Conservation (phyloP, 768 basidiomycete genomes). For the Lactarius indigo region DNA sequence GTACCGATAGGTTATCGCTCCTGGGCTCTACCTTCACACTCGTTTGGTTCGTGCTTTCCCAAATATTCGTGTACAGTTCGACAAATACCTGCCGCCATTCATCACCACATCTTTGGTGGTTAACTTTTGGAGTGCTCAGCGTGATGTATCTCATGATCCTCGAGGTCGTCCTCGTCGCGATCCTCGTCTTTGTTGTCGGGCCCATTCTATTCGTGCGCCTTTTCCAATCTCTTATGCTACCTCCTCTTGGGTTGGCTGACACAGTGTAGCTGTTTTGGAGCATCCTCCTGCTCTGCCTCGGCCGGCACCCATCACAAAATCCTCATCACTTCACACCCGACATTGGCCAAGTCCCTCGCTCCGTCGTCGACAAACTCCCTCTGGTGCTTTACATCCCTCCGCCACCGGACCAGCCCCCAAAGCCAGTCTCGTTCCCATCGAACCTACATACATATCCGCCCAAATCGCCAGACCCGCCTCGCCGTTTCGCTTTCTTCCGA, state of each 20-base stretch:
- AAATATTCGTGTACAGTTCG: constrained; percentile 76
- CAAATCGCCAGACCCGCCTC: constrained; percentile 39
- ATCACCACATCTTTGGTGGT: constrained; percentile 85
- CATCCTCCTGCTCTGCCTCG: constrained; percentile 71
- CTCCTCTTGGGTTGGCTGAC: neutral
- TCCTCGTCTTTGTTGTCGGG: constrained; percentile 74
- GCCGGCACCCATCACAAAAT: constrained; percentile 75
- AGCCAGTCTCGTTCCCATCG: constrained; percentile 21
- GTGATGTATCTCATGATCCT: constrained; percentile 72
- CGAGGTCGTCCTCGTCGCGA: constrained; percentile 69
- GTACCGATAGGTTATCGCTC: constrained; percentile 49
- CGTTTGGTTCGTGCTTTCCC: constrained; percentile 79
- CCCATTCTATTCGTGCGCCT: constrained; percentile 74
- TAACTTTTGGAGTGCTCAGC: constrained; percentile 74
- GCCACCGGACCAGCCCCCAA: constrained; percentile 46
- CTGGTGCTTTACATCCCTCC: constrained; percentile 84
- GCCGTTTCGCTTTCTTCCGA: constrained; percentile 48
- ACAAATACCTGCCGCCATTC: constrained; percentile 66
- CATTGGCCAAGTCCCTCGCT: constrained; percentile 67
- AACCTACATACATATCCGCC: constrained; percentile 60
- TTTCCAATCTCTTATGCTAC: neutral
- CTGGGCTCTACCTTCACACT: constrained; percentile 68
- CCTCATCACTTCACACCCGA: constrained; percentile 73
- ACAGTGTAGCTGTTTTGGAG: constrained; percentile 64
- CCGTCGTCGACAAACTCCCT: constrained; percentile 74